Conservation (phyloP, 1,284 basidiomycete genomes). For the Papiliotrema flavescens region DNA sequence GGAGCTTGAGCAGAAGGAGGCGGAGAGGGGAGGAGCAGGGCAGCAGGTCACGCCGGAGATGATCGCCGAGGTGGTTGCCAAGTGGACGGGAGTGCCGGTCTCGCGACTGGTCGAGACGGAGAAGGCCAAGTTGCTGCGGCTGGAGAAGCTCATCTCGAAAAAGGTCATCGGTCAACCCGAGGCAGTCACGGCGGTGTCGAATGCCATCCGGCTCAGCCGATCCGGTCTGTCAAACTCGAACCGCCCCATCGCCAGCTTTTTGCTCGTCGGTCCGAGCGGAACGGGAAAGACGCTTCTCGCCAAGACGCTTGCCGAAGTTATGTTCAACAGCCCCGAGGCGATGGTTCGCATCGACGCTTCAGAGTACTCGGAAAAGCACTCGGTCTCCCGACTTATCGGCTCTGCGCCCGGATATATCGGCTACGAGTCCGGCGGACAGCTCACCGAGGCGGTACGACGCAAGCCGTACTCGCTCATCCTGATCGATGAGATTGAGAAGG, state of each 20-base stretch:
- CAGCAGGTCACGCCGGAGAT: conserved; percentile 52
- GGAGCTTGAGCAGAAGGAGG: conserved; percentile 54
- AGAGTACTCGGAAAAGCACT: conserved; percentile 55
- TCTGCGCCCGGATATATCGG: conserved; percentile 58
- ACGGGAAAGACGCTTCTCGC: conserved; percentile 58
- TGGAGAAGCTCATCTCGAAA: conserved; percentile 52
- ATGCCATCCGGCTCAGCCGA: conserved; percentile 57
- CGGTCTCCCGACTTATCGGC: conserved; percentile 55
- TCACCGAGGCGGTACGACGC: conserved; percentile 53
- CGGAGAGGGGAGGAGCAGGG: conserved; percentile 47
- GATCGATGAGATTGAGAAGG: conserved; percentile 55
- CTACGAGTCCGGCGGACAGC: conserved; percentile 55
- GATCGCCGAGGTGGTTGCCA: conserved; percentile 56
- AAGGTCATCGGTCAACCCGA: conserved; percentile 58
- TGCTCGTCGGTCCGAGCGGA: conserved; percentile 54
- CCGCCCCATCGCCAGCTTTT: conserved; percentile 55
- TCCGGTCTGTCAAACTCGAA: conserved; percentile 57
- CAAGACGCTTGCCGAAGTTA: conserved; percentile 53
- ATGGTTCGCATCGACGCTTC: conserved; percentile 58
- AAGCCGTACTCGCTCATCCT: conserved; percentile 52
- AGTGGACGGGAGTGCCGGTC: conserved; percentile 52
- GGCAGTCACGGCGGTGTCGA: conserved; percentile 56
- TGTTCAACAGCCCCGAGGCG: conserved; percentile 56
- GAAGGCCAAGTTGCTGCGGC: conserved; percentile 52
- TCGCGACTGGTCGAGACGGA: conserved; percentile 47